Conservation (phyloP, 164 flowering plant species). For the Piper betle region DNA sequence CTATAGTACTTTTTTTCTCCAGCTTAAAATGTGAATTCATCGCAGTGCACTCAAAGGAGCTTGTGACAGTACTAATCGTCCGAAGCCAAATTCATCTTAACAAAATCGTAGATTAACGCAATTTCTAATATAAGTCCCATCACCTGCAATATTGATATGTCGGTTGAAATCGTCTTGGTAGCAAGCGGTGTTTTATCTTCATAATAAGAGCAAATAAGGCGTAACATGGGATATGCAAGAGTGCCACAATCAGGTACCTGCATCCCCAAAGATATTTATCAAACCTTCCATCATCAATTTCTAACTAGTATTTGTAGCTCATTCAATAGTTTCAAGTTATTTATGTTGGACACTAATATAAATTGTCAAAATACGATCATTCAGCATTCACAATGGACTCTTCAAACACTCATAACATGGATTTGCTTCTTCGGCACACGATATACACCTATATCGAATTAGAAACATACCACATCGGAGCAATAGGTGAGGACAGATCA, state of each 20-base stretch:
- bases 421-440: too few relatives aligned
- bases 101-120: not conserved
- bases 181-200: conserved; percentile 37
- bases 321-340: too few relatives aligned
- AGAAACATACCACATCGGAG: conserved; percentile 39
- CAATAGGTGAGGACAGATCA: conserved; percentile 43
- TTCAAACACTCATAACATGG: not conserved
- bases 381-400: too few relatives aligned
- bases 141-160: conserved; percentile 26
- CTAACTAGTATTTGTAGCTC: too few relatives aligned
- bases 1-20: too few relatives aligned
- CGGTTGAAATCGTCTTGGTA: conserved; percentile 46
- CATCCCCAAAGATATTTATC: not conserved
- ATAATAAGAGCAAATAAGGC: conserved; percentile 45
- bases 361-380: too few relatives aligned
- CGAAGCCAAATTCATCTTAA: not conserved
- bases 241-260: conserved; percentile 70
- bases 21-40: too few relatives aligned
- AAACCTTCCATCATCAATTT: not conserved
- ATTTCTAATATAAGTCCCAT: not conserved
- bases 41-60: too few relatives aligned
- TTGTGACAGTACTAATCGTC: too few relatives aligned
- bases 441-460: too few relatives aligned
- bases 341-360: too few relatives aligned
- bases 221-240: conserved; percentile 81